Conservation (phyloP, 306 rosid genomes). For the Macrotyloma uniflorum region DNA sequence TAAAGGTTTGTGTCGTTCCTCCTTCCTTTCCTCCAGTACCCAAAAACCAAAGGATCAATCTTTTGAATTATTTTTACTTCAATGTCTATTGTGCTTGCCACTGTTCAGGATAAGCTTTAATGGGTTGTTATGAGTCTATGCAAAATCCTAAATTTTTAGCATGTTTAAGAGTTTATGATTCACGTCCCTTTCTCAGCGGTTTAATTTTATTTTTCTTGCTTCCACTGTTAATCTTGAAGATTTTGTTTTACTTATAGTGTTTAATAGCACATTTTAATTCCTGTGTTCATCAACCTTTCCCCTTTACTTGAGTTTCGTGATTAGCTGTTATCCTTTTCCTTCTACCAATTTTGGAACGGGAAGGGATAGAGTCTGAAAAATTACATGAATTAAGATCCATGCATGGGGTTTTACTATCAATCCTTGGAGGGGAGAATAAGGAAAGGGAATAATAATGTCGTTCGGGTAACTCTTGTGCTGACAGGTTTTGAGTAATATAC, state of each 20-base stretch:
- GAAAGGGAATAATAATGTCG: neutral
- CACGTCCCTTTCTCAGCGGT: neutral
- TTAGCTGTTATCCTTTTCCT: constrained; percentile 10
- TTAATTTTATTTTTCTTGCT: constrained; percentile 18
- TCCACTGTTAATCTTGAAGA: constrained; percentile 4
- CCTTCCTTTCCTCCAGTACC: constrained; percentile 15
- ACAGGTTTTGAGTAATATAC: neutral
- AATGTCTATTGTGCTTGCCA: neutral
- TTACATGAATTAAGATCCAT: neutral
- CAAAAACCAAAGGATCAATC: neutral
- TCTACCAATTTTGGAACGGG: constrained; percentile 14
- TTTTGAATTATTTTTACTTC: neutral
- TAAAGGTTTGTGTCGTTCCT: constrained; percentile 59
- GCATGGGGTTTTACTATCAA: neutral
- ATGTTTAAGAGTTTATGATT: neutral
- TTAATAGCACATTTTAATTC: neutral
- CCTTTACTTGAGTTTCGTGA: neutral
- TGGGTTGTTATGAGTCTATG: neutral
- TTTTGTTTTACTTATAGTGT: constrained; percentile 9
- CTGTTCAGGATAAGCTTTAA: constrained; percentile 14
- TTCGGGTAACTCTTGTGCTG: neutral
- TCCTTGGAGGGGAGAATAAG: constrained; percentile 3
- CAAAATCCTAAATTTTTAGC: neutral
- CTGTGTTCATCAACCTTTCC: constrained; percentile 11
- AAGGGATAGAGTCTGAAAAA: neutral